These are phyloP conservation scores for Backusella westeae DNA, from an alignment of 192 early-diverging fungal genomes.

Conservation along the genomic window DNA sequence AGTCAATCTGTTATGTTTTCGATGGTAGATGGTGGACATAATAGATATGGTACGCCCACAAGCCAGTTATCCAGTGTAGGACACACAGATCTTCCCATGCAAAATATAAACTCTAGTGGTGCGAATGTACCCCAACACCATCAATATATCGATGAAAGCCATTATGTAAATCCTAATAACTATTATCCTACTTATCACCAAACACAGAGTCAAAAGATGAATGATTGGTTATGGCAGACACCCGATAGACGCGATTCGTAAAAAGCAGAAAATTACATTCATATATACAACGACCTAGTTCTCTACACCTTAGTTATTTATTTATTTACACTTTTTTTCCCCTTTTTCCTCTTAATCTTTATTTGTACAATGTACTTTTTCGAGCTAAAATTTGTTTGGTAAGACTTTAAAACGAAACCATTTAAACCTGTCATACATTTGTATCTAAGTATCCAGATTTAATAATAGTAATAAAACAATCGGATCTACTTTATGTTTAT, in stretches of 20 bases:
- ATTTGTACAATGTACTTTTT: neutral
- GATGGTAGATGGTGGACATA: neutral
- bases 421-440: conserved; percentile 1
- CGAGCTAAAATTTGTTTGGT: neutral
- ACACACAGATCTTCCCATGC: neutral
- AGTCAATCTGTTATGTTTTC: conserved; percentile 10
- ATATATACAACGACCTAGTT: neutral
- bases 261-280: no score
- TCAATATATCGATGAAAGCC: neutral
- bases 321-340: neutral
- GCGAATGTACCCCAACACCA: neutral
- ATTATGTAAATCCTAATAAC: neutral
- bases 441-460: neutral
- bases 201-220: neutral
- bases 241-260: conserved; percentile 11
- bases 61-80: neutral
- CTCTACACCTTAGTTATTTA: neutral
- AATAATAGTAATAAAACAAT: neutral
- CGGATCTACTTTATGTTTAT: neutral
- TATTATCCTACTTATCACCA: neutral
- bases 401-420: neutral
- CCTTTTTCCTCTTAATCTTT: neutral
- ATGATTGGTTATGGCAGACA: conserved; percentile 21
- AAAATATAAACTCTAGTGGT: neutral
- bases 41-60: conserved; percentile 4